Evolutionary conservation across 805 yeast species (phyloP), one percentile per base, ranked within the genome.

Genomic region (Kuraishia ogatae): DNA sequence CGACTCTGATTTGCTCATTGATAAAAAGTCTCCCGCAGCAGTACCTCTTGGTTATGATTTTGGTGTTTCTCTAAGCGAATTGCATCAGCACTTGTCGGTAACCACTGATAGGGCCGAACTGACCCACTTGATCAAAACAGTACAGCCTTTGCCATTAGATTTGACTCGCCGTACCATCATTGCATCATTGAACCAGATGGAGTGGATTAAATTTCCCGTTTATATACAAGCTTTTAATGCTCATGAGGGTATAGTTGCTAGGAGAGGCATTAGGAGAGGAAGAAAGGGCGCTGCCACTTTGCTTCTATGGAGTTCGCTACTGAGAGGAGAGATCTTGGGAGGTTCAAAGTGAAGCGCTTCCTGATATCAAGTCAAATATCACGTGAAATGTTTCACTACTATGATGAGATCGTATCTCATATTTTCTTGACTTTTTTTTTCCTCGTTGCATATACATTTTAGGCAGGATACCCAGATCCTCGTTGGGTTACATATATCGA

Each of bases 221-320:
- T 82, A 81, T 60, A 75, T 92, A 51, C 84, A 83, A 58, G 78
- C 85, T 19, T 73, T 86, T 63, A 90, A 91, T 66, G 84, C 97
- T 0, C 98, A 92, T 64, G 96, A 87, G 57, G 88, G 87, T 2
- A 88, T 93, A 54, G 87, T 90, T 19, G 89, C 93, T 19, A 76
- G 98, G 59, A 75, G 84, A 55, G 91, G 91, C 0, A 70, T 82
- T 1, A 73, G 72, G 22, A 75, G 78, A 52, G 75, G 82, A 0
- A 72, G 75, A 22, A 68, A 68, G 50, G 87, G 87, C 0, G 70
- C 81, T 1, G 78, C 84, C 1, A 71, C 79, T 0, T 65, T 83
- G 39, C 77, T 74, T 20, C 68, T 83, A 48, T 83, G 83, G 81
- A 74, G 63, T 11, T 53, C 56, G 2, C 28, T 66, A 19, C 55